A percentile compares a stretch with the other conserved stretches of the same genome.
Evolutionary conservation across 768 basidiomycete genomes (phyloP).

Genomic region (Amanita pallidorosea): DNA sequence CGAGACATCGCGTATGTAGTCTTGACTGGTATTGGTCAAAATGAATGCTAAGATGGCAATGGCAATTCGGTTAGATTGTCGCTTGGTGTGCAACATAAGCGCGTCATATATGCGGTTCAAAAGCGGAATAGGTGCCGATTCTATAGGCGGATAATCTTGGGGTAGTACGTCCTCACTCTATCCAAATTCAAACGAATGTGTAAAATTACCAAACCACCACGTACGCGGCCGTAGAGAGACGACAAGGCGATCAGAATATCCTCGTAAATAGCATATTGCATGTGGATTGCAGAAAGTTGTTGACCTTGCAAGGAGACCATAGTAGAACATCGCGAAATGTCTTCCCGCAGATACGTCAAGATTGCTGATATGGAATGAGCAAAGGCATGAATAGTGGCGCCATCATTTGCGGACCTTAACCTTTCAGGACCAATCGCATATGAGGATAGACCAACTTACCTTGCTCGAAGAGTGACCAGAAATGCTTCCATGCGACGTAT

Average conservation of each 20-base stretch:
- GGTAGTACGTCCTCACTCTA: slow-evolving; percentile 25
- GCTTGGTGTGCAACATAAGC: slow-evolving; percentile 42
- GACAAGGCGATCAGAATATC: slow-evolving; percentile 42
- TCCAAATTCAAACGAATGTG: neutral
- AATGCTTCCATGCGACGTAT: slow-evolving; percentile 57
- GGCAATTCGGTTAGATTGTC: slow-evolving; percentile 35
- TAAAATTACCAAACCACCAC: slow-evolving; percentile 11
- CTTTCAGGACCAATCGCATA: neutral
- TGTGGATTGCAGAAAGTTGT: slow-evolving; percentile 29
- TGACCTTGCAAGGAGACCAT: slow-evolving; percentile 13
- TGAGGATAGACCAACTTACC: slow-evolving; percentile 23
- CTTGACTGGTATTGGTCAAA: slow-evolving; percentile 50
- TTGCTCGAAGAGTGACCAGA: slow-evolving; percentile 31
- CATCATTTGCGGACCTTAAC: slow-evolving; percentile 32
- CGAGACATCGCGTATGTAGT: slow-evolving; percentile 50
- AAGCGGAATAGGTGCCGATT: slow-evolving; percentile 35
- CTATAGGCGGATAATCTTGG: slow-evolving; percentile 29
- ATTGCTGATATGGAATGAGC: slow-evolving; percentile 52
- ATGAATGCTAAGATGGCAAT: slow-evolving; percentile 55
- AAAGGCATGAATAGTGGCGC: slow-evolving; percentile 54
- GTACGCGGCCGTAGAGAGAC: slow-evolving; percentile 48
- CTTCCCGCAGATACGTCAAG: slow-evolving; percentile 38
- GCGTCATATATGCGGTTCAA: slow-evolving; percentile 53
- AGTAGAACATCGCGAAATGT: slow-evolving; percentile 29
- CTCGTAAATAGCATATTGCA: slow-evolving; percentile 38